Evolutionary conservation across 106 monocot genomes (phyloP).

Genomic region (Hemerocallis citrina): DNA sequence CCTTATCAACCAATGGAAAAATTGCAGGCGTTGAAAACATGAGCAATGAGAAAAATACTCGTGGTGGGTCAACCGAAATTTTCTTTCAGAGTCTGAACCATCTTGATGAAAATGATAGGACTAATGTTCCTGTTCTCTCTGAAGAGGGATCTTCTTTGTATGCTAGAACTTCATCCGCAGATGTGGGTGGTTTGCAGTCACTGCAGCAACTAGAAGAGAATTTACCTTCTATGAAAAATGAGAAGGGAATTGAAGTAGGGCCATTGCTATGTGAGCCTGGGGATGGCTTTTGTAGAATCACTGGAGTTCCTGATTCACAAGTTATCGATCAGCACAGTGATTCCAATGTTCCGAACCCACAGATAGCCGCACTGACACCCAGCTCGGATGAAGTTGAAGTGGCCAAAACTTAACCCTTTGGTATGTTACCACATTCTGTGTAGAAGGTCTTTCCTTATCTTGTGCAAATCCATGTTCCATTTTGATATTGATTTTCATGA

Average conservation of each 20-base stretch:
- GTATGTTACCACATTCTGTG: neutral
- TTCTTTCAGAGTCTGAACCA: neutral
- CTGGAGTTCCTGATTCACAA: neutral
- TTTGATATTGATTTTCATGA: neutral
- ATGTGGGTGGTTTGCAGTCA: neutral
- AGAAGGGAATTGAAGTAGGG: neutral
- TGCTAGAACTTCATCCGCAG: neutral
- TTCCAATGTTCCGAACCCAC: no score
- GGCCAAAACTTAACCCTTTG: neutral
- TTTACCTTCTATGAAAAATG: conserved; percentile 1
- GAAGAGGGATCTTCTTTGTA: neutral
- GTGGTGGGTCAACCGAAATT: neutral
- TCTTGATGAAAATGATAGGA: neutral
- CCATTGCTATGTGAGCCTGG: neutral
- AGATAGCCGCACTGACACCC: neutral
- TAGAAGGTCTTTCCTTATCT: neutral
- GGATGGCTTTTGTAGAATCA: neutral
- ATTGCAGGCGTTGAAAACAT: neutral
- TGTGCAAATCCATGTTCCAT: neutral
- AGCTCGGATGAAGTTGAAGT: neutral
- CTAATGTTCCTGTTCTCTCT: neutral
- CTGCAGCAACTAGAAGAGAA: neutral
- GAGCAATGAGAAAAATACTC: neutral
- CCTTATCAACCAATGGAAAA: neutral
- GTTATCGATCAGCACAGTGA: neutral